Conservation (phyloP, 2,329 filamentous ascomycete genomes). For the Penicillium glabrum region DNA sequence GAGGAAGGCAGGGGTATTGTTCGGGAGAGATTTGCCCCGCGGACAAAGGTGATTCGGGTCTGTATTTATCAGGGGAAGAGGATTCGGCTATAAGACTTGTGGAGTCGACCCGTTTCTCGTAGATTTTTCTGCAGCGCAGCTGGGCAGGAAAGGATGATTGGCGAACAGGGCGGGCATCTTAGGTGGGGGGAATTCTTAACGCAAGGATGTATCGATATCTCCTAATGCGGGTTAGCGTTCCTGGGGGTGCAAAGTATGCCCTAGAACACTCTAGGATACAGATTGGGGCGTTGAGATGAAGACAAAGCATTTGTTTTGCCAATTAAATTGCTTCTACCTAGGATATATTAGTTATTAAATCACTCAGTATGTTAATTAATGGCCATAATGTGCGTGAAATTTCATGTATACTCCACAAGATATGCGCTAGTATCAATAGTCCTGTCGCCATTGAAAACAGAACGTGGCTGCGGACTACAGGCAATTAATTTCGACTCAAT, state of each 20-base stretch:
- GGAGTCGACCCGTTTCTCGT: background rate
- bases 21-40: background rate
- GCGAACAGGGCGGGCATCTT: background rate
- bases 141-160: background rate
- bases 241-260: conserved; percentile 1
- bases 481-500: background rate
- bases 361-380: background rate
- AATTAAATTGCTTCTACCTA: too few species aligned
- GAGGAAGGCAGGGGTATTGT: conserved; percentile 11
- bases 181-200: background rate
- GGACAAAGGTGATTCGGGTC: background rate
- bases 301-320: too few species aligned
- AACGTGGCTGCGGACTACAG: background rate
- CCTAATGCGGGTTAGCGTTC: conserved; percentile 20
- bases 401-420: background rate
- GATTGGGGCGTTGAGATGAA: background rate
- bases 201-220: conserved; percentile 22
- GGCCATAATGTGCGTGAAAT: background rate
- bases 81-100: background rate
- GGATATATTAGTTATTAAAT: background rate
- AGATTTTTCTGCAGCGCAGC: background rate
- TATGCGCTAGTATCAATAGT: background rate
- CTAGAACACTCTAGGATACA: background rate
- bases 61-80: background rate
- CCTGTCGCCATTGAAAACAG: background rate